Evolutionary conservation across 768 basidiomycete species (phyloP), one percentile per base, ranked within the genome.

Genomic region (Phanerodontia chrysosporium): DNA sequence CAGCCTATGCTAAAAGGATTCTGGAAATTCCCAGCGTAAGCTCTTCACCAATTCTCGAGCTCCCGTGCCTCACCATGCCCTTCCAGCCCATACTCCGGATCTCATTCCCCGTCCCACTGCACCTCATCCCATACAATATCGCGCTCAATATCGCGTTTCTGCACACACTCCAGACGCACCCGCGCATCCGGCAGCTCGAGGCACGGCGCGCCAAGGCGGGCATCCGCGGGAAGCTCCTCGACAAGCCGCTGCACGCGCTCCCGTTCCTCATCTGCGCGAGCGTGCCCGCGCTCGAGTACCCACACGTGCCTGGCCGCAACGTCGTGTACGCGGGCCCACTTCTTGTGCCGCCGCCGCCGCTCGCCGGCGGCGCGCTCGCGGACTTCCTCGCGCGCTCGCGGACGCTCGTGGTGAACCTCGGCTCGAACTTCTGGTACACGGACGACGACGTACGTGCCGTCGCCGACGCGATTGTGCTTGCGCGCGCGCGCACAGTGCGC

Each of bases 11-110:
- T 62, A 9, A 35, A 56, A 52, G 62, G 62, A 9, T 57, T 62
- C 25, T 62, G 62, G 62, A 57, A 59, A n/a, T 42, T 46, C 28
- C 62, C 62, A 16, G 57, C 62, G 62, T 62, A 59, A 4, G 58
- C 29, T n/a, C 45, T 21, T 48, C 51, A 22, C 27, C 24, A 7
- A 7, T 18, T 8, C 22, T 27, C 49, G 2, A 13, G 25, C 24
- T 36, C 10, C 18, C 44, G 24, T 4, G 16, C 51, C 13, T 27
- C 46, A 16, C 16, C 54, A 16, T 10, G 0, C 18, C 8, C 30
- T 28, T 35, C 14, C 28, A 62, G 62, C 3, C 36, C 58, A 9
- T 59, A 59, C 29, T 59, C 58, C 18, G 62, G 58, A 14, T 62
- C n/a, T 29, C 62, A 3, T 62, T 48, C 49, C 62, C 62, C 9